Base-by-base conservation (phyloP, 176 grass and related monocot genomes). In the Raddia guianensis region DNA sequence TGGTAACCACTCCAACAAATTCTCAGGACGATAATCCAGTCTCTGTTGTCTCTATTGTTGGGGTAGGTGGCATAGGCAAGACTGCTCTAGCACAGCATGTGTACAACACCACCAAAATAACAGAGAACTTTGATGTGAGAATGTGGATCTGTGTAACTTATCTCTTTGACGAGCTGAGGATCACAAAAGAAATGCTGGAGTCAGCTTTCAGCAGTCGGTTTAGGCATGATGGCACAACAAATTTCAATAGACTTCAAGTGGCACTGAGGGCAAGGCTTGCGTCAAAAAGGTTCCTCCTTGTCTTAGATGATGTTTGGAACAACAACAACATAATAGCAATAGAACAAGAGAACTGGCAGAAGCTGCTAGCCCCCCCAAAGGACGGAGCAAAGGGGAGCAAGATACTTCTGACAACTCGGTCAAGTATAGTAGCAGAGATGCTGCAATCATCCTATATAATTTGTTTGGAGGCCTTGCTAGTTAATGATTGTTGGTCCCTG, bases 301-400 rank as follows among this genome's bases (percentile, higher is more conserved):
- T 82, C 5, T 68, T 91, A 21, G 89, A 91, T 85, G 80, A 88
- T 79, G 79, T 79, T 11, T 83, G 80, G 80, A 48, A 82, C n/a
- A 61, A 48, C 9, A 40, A n/a, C 4, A 32, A 12, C 9, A 68
- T 13, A 19, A 68, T 10, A 20, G 49, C 27, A 74, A 57, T 54
- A 53, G 68, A 63, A 13, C 46, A 80, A 19, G 44, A 86, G 76
- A 73, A 72, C 3, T 88, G 85, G 77, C 59, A 84, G 32, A 63
- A 45, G 40, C 27, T 88, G 5, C 16, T 53, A 20, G 37, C 66
- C 10, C 81, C 82, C 16, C 51, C 89, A 45, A 48, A 69, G 27
- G 43, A 27, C 3, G 73, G 68, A 60, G 18, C 54, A 42, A 51
- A 60, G 12, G 82, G 60, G 7, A 86, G 90, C 50, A 88, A 85